phyloP scores from a whole-genome alignment of 1,139 yeast genomes.

The Yamadazyma kanchanaburiensis region DNA sequence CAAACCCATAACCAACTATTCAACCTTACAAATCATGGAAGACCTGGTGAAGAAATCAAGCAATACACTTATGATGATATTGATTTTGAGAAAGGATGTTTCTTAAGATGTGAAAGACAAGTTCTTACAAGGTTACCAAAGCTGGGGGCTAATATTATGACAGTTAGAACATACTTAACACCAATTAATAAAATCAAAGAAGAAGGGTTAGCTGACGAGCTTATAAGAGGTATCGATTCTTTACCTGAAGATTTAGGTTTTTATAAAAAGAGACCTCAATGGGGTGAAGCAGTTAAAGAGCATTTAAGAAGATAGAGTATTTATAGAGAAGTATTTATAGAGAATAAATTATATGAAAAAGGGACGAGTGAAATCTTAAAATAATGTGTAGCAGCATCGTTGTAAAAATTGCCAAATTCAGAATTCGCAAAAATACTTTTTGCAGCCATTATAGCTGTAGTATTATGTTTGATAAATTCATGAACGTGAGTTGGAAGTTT shows the following conservation, averaged over 20 bases:
- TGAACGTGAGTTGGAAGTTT: too few relatives aligned
- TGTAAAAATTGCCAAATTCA: slow-evolving; percentile 2
- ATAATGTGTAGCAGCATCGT: too few relatives aligned
- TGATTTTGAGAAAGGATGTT: slow-evolving; percentile 36
- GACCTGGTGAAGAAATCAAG: slow-evolving; percentile 25
- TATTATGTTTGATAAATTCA: too few relatives aligned
- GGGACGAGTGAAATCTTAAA: too few relatives aligned
- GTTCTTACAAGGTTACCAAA: slow-evolving; percentile 36
- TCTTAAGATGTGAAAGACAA: slow-evolving; percentile 41
- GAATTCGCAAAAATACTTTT: too few relatives aligned
- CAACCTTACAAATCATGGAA: slow-evolving; percentile 31
- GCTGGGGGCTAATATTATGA: slow-evolving; percentile 38
- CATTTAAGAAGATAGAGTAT: slow-evolving; percentile 23
- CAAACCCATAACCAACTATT: slow-evolving; percentile 32
- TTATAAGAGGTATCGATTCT: slow-evolving; percentile 56
- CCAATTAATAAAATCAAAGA: slow-evolving; percentile 32
- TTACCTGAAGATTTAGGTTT: slow-evolving; percentile 56
- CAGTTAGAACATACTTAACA: slow-evolving; percentile 40
- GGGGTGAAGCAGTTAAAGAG: slow-evolving; percentile 63
- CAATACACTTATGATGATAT: slow-evolving; percentile 24
- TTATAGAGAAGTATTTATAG: not conserved
- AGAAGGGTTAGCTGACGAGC: slow-evolving; percentile 39
- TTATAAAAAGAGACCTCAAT: slow-evolving; percentile 56
- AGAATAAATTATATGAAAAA: not conserved
- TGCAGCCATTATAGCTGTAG: too few relatives aligned